Percentiles rank a stretch among this genome's conserved stretches.
Conservation (phyloP, 192 early-diverging fungal species). For the Umbelopsis isabellina region DNA sequence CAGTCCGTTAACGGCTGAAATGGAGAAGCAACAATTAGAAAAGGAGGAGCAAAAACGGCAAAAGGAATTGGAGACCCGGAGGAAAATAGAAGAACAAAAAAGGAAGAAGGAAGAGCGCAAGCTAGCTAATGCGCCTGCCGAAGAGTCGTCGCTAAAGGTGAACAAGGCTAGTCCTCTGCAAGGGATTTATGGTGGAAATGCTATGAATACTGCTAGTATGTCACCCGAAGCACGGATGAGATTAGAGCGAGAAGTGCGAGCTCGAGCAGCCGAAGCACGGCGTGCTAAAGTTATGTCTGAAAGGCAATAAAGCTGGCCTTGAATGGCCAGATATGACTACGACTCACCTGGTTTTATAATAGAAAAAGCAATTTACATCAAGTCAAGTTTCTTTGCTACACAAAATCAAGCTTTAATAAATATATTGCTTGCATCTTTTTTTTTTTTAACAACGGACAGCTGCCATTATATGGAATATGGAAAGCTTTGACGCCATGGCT, state of each 20-base stretch:
- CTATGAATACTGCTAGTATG: slow-evolving; percentile 46
- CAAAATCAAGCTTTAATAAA: no score
- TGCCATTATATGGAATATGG: no score
- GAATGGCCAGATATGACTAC: background rate
- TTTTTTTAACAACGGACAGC: no score
- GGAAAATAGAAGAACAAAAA: slow-evolving; percentile 49
- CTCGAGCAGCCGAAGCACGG: slow-evolving; percentile 75
- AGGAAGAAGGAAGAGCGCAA: slow-evolving; percentile 43
- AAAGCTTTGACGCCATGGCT: no score
- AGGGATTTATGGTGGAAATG: slow-evolving; percentile 32
- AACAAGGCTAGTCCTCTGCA: slow-evolving; percentile 28
- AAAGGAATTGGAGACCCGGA: slow-evolving; percentile 64
- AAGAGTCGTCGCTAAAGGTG: slow-evolving; percentile 27
- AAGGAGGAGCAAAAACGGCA: slow-evolving; percentile 67
- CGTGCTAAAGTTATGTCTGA: background rate
- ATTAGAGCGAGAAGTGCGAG: slow-evolving; percentile 80
- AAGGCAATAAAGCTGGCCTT: background rate
- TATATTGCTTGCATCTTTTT: no score
- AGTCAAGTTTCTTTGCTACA: no score
- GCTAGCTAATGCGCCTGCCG: slow-evolving; percentile 11
- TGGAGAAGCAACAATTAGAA: slow-evolving; percentile 63
- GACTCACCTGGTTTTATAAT: no score
- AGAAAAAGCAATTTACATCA: no score
- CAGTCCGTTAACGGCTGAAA: slow-evolving; percentile 70
- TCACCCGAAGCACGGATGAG: slow-evolving; percentile 70